Base-by-base conservation (phyloP, 2,329 filamentous ascomycete species). In the Ceratocystis papillata region DNA sequence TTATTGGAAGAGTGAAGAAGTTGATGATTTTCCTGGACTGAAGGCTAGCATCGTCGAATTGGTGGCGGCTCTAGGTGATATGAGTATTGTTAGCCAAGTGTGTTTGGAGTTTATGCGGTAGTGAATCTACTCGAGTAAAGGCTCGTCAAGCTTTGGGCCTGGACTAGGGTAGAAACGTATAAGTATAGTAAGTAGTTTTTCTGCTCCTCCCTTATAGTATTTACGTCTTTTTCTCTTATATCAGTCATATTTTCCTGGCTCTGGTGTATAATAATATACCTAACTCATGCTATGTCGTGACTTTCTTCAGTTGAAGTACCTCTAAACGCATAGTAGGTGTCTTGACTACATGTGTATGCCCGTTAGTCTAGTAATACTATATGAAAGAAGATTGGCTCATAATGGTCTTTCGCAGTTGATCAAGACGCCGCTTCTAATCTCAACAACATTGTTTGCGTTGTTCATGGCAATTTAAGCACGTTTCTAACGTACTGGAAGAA, bases 21-120 rank as follows among this genome's bases (percentile, higher is more conserved):
- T 87, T 2, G 72, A 75, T 12, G 77, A 85, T 62, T 73, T 77
- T 20, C 74, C 75, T 4, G 79, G 79, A 0, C 73, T 88, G 44
- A 88, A 86, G 72, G 80, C 82, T 0, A 78, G 80, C 45, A 79
- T 91, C 67, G 87, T 84, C 1, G 87, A 90, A 71, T 72, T 90
- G 63, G 81, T 85, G 2, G 86, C 87, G 2, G 82, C 83, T 10
- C 74, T 90, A 57, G 88, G 88, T 0, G 65, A 55, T 41, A 77
- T 80, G 1, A 82, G 86, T 55, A 72, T 87, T 62, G 77, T 83
- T 57, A 75, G 74, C 22, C 76, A 79, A 63, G 76, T 88, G 20
- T 82, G 85, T 53, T 74, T 90, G 15, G 81, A 87, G 70, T 81
- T 87, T 63, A 28, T 57, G 53, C 37, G 37, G 28, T 60, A 46